Base-by-base conservation (phyloP, 2,329 filamentous ascomycete genomes). In the Epichloe sylvatica region DNA sequence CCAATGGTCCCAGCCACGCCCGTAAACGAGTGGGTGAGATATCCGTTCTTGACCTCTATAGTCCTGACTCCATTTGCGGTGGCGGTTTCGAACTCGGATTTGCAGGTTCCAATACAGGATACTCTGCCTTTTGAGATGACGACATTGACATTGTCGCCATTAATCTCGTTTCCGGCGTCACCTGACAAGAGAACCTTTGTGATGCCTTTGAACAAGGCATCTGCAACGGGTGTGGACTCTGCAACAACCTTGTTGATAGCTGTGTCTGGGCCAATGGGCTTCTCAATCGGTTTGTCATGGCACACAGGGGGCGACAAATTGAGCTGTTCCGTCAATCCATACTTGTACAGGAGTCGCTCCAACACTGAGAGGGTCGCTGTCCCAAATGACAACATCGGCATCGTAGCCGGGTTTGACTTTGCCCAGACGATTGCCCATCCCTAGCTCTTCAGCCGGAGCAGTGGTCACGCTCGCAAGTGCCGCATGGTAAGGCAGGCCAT, bases 391-490 rank as follows among this genome's bases (percentile, higher is more conserved):
- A 33, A 82, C 57, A 52, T 82, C 78, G 42, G 77, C 78, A 52
- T 81, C 78, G 45, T 73, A 81, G 0, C 79, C 78, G 3, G 75
- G 69, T 65, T 80, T 80, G 48, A 81, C 62, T 58, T 80, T 81
- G 48, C 79, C 79, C 5, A 82, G 63, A 3, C 78, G 70, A 52
- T 80, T 61, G 9, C 72, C 75, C 43, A 81, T 68, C 0, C 77
- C 77, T 0, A 83, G 67, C 2, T 77, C 66, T 46, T 77, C 74
- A 1, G 79, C 78, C 0, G 79, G 77, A 0, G 75, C 74, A 0
- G 73, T 74, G 0, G 78, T 82, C 8, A 82, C 77, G 25, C 74
- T 67, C 1, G 77, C 71, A 5, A 82, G 60, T 1, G 78, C 78
- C 3, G 69, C 76, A 49, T 81, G 76, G 55, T 81, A 81, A 0